Conservation (phyloP, 2,329 filamentous ascomycete species). For the Colletotrichum sp. region DNA sequence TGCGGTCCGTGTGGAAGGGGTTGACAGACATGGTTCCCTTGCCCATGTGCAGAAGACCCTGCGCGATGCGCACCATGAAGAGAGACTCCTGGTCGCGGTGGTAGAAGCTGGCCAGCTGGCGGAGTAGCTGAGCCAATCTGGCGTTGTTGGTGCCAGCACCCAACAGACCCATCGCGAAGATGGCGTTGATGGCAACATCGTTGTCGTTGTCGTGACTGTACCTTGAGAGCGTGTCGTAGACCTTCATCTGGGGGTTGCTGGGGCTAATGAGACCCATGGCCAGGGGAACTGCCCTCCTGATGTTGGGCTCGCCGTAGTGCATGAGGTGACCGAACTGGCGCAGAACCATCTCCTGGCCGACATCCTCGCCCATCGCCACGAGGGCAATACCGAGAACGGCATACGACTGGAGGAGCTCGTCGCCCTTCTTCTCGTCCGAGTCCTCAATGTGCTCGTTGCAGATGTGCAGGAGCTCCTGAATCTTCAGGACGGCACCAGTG, state of each 20-base stretch:
- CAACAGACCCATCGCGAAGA: conserved; percentile 97
- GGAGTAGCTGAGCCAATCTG: conserved; percentile 88
- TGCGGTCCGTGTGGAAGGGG: conserved; percentile 99
- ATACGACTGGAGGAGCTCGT: conserved; percentile 94
- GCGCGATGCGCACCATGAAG: conserved; percentile 99
- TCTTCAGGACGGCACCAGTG: conserved; percentile 94
- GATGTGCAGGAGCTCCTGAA: conserved; percentile 95
- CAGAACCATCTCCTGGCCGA: conserved; percentile 98
- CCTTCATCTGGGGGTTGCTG: conserved; percentile 99
- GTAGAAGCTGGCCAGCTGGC: conserved; percentile 97
- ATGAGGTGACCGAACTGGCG: conserved; percentile 97
- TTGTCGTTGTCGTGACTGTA: conserved; percentile 99
- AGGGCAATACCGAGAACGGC: conserved; percentile 93
- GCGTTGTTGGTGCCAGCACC: conserved; percentile 99
- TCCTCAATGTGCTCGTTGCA: conserved; percentile 98
- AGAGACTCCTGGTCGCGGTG: conserved; percentile 94
- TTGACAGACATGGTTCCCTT: conserved; percentile 96
- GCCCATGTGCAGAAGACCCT: conserved; percentile 98
- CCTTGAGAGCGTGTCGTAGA: conserved; percentile 95
- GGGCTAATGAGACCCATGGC: conserved; percentile 97
- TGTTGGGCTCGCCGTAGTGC: conserved; percentile 98
- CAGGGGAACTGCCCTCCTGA: conserved; percentile 92
- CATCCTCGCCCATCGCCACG: conserved; percentile 97
- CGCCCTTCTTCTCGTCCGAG: conserved; percentile 91
- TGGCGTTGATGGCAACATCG: conserved; percentile 97